These are phyloP conservation scores for Auricularia cornea DNA, from an alignment of 768 basidiomycete species.

Conservation along the genomic window DNA sequence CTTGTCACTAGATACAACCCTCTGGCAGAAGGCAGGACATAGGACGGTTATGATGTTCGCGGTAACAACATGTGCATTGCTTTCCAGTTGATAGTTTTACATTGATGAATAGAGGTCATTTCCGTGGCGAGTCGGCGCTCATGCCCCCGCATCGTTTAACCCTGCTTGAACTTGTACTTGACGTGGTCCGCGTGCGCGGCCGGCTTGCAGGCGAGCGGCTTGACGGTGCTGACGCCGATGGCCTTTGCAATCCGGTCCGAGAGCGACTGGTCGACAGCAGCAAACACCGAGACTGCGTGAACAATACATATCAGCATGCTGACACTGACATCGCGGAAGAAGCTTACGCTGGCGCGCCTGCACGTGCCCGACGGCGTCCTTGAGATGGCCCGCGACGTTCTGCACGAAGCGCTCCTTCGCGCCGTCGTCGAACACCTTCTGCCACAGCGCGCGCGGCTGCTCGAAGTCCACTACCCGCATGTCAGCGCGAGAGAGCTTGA, in stretches of 20 bases:
- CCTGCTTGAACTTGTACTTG: not conserved
- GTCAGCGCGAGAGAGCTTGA: slow-evolving; percentile 27
- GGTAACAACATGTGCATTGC: no score
- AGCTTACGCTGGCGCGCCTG: slow-evolving; percentile 51
- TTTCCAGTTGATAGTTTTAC: no score
- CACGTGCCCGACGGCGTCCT: slow-evolving; percentile 59
- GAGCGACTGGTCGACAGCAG: slow-evolving; percentile 61
- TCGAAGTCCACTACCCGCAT: slow-evolving; percentile 68
- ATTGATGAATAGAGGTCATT: no score
- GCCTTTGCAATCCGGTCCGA: slow-evolving; percentile 73
- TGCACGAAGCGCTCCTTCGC: slow-evolving; percentile 28
- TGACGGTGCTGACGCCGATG: slow-evolving; percentile 49
- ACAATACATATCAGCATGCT: slow-evolving; percentile 1
- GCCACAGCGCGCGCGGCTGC: slow-evolving; percentile 67
- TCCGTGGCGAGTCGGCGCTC: no score
- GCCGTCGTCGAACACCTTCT: slow-evolving; percentile 54
- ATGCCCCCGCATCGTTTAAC: no score
- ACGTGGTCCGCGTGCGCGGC: slow-evolving; percentile 22
- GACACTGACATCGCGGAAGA: slow-evolving; percentile 9
- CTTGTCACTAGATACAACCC: no score
- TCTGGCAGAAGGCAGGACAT: no score
- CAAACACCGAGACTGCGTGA: slow-evolving; percentile 28
- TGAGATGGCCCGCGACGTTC: slow-evolving; percentile 37
- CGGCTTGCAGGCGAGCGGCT: slow-evolving; percentile 53
- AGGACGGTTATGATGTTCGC: no score